Conservation (phyloP, 78 protist genomes). For the Chrysochromulina parva region DNA sequence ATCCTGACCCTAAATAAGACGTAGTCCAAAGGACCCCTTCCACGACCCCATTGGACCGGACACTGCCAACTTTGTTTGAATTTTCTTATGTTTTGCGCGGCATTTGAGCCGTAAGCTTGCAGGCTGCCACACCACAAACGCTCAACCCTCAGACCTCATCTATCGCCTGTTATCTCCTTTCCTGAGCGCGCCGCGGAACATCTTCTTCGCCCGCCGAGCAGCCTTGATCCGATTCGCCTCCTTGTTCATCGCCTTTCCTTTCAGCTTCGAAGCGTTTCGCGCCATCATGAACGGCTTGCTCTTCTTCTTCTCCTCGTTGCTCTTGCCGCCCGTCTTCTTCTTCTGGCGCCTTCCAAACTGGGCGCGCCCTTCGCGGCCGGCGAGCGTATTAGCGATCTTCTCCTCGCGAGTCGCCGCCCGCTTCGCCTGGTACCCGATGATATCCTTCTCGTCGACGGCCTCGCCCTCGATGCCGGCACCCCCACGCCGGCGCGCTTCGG, state of each 20-base stretch:
- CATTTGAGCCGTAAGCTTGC: too few species aligned
- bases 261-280: background rate
- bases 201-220: background rate
- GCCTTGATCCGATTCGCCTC: background rate
- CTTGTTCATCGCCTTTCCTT: background rate
- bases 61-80: too few species aligned
- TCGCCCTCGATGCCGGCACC: background rate
- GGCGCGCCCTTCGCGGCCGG: constrained; percentile 5
- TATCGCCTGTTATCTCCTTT: background rate
- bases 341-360: background rate
- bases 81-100: too few species aligned
- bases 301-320: background rate
- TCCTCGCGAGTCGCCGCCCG: background rate
- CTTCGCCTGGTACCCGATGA: background rate
- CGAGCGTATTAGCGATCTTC: constrained; percentile 3
- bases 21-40: too few species aligned
- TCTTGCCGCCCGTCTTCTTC: background rate
- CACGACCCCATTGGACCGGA: too few species aligned
- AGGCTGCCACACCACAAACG: too few species aligned
- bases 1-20: too few species aligned
- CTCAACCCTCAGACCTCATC: too few species aligned
- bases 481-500: background rate
- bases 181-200: background rate
- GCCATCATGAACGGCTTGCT: background rate
- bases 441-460: background rate